Conservation (phyloP, 192 early-diverging fungal genomes). For the Coemansia sp. region DNA sequence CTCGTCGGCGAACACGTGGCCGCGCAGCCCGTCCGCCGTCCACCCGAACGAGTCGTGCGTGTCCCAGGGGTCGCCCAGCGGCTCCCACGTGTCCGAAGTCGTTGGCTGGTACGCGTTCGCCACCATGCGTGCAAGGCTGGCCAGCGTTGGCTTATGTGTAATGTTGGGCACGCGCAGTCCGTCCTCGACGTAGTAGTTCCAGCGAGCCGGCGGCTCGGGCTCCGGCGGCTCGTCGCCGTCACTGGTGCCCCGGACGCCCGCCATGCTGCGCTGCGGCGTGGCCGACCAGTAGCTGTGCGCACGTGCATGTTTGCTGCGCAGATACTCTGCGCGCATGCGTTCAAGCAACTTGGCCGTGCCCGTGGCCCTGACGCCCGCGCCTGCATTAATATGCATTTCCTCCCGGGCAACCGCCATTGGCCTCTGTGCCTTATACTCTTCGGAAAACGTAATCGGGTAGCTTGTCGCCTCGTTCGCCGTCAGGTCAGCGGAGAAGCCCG, state of each 20-base stretch:
- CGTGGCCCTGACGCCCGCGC: constrained; percentile 7
- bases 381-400: background rate
- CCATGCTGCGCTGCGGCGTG: constrained; percentile 7
- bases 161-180: constrained; percentile 66
- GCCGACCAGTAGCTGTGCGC: constrained; percentile 43
- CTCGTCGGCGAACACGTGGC: constrained; percentile 80
- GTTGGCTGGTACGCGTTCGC: constrained; percentile 79
- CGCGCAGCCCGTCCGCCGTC: constrained; percentile 71
- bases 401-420: constrained; percentile 6
- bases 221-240: constrained; percentile 12
- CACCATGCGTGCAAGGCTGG: constrained; percentile 76
- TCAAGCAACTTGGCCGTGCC: constrained; percentile 35
- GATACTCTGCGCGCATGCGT: constrained; percentile 27
- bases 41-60: constrained; percentile 71
- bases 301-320: constrained; percentile 31
- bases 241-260: background rate
- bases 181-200: constrained; percentile 51
- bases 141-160: constrained; percentile 66
- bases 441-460: constrained; percentile 20
- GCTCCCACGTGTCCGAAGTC: constrained; percentile 64
- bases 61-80: constrained; percentile 63
- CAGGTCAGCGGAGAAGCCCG: too few species aligned
- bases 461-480: too few species aligned
- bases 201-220: constrained; percentile 14
- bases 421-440: background rate